Conservation (phyloP, 441 rosid species). For the Pelargonium citronellum region DNA sequence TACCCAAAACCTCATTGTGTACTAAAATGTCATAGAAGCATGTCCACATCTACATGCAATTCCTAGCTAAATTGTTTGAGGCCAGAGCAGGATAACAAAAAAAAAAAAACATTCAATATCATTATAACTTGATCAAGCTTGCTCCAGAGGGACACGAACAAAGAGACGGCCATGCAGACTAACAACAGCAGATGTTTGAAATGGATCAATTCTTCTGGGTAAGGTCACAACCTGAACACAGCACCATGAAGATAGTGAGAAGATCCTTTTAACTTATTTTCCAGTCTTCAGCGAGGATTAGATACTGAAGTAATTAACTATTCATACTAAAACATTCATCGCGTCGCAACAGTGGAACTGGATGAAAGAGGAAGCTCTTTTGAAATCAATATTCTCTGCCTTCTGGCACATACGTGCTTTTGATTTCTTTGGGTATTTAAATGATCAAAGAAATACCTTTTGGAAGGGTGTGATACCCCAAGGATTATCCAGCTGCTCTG, state of each 20-base stretch:
- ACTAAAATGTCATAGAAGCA: too few species aligned
- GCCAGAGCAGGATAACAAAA: not conserved
- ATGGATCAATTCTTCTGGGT: constrained; percentile 78
- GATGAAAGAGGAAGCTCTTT: not conserved
- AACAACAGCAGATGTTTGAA: constrained; percentile 60
- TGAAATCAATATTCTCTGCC: too few species aligned
- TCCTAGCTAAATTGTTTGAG: not conserved
- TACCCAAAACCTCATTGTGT: too few species aligned
- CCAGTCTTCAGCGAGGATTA: too few species aligned
- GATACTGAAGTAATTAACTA: too few species aligned
- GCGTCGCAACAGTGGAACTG: too few species aligned
- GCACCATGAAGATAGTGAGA: not conserved
- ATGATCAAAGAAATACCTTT: constrained; percentile 44
- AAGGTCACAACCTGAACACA: constrained; percentile 56
- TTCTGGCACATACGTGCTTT: not conserved
- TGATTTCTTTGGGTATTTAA: not conserved
- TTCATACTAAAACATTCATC: too few species aligned
- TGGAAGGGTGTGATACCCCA: constrained; percentile 94
- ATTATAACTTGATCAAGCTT: constrained; percentile 11
- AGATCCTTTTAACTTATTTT: not conserved
- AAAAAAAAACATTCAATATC: not conserved
- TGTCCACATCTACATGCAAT: not conserved
- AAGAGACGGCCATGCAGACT: constrained; percentile 75
- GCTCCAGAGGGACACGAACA: constrained; percentile 63
- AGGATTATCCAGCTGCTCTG: constrained; percentile 78